Evolutionary conservation across 176 grass and related monocot species (phyloP), one percentile per base, ranked within the genome.

Genomic region (Secale cereale): DNA sequence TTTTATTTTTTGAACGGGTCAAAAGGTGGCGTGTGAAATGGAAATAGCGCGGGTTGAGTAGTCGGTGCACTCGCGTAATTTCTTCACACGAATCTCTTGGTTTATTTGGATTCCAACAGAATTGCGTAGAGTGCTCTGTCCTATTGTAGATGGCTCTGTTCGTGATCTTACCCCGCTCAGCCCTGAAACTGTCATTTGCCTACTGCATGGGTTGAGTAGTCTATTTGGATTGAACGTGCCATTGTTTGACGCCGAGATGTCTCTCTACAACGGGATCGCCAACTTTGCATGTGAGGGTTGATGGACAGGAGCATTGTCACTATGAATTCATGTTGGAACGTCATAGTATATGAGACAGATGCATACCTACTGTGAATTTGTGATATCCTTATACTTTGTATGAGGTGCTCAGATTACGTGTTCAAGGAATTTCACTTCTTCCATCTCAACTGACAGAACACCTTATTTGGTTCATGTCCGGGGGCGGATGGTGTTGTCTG

Each of bases 301-400:
- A 74, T 74, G 7, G 40, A 48, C 70, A 74, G 70, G 14, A 74
- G 70, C 25, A 41, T 74, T 73, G 70, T 74, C 70, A 46, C 70
- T 23, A 9, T 46, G 70, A 16, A 74, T 25, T 46, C 23, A 41
- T 46, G 70, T 17, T 46, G 45, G 27, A 72, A 72, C 32, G 19
- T 10, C 65, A 72, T 50, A 17, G 15, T 13, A 39, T 13, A 39
- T 13, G 10, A 22, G 12, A n/a, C 22, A 23, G 8, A n/a, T 26
- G 20, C 10, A 11, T 60, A 25, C 26, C 59, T 60, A 60, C n/a
- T n/a, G n/a, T n/a, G n/a, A n/a, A n/a, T n/a, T 26, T 10, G 9
- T 10, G n/a, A 60, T 23, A 60, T 60, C 9, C 22, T 52, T 52
- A 52, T 52, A 52, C 48, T 52, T 60, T 60, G 59, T 25, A 10